Evolutionary conservation across 1,284 basidiomycete species (phyloP).

Genomic region (Fistulinella cinereoalba): DNA sequence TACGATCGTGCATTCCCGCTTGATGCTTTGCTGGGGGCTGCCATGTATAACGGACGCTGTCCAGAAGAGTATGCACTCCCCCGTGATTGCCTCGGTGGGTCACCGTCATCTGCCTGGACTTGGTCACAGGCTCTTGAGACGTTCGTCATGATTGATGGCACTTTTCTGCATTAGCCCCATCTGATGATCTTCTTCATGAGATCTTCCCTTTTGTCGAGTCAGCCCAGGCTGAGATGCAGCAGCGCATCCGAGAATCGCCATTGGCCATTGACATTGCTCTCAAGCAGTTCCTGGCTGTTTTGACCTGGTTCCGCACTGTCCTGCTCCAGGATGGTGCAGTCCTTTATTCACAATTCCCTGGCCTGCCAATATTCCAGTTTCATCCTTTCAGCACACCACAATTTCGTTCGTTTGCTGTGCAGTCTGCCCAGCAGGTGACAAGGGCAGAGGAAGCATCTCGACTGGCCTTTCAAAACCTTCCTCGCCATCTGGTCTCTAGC

Average conservation of each 20-base stretch:
- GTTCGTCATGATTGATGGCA: too few relatives aligned
- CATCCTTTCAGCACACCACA: conserved; percentile 17
- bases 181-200: too few relatives aligned
- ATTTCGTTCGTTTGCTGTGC: conserved; percentile 21
- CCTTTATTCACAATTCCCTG: conserved; percentile 16
- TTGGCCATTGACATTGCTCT: too few relatives aligned
- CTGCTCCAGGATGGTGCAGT: conserved; percentile 31
- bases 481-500: conserved; percentile 8
- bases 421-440: conserved; percentile 7
- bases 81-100: neutral
- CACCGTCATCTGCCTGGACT: too few relatives aligned
- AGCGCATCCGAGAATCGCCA: too few relatives aligned
- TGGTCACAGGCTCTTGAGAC: too few relatives aligned
- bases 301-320: conserved; percentile 4
- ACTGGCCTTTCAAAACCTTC: conserved; percentile 16
- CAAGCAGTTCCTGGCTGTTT: too few relatives aligned
- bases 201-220: too few relatives aligned
- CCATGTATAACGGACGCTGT: neutral
- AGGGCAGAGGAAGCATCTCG: conserved; percentile 15
- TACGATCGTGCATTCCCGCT: conserved; percentile 3
- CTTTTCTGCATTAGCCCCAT: too few relatives aligned
- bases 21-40: neutral
- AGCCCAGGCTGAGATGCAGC: too few relatives aligned
- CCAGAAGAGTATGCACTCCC: neutral
- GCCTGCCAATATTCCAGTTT: conserved; percentile 16